A percentile compares a stretch with the other conserved stretches of the same genome.
Evolutionary conservation across 805 yeast genomes (phyloP).

Genomic region (Saccharomycopsis javanensis): DNA sequence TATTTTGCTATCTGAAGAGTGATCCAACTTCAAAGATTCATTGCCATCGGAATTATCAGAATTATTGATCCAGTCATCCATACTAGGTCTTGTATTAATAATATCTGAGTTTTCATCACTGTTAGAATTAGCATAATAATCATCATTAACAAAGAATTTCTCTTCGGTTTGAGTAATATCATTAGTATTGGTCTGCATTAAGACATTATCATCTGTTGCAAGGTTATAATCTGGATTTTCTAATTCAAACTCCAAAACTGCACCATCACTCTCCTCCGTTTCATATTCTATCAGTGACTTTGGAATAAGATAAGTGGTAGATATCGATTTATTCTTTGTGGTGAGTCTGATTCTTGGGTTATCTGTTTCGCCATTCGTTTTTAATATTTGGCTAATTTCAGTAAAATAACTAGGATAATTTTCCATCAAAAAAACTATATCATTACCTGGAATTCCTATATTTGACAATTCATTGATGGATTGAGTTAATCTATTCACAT

Average conservation of each 20-base stretch:
- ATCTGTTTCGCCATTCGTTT: not conserved
- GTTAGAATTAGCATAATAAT: not conserved
- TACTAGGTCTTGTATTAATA: not conserved
- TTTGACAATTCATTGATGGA: not conserved
- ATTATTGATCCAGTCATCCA: not conserved
- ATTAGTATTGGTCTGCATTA: not conserved
- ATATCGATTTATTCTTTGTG: not conserved
- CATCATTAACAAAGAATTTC: not conserved
- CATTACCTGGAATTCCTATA: not conserved
- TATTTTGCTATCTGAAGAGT: not conserved
- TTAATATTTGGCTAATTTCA: not conserved
- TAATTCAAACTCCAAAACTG: not conserved
- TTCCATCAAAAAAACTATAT: not conserved
- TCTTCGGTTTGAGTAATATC: not conserved
- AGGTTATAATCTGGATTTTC: not conserved
- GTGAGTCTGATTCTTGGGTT: not conserved
- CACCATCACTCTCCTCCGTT: not conserved
- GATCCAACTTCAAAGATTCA: not conserved
- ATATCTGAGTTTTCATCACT: not conserved
- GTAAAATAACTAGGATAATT: not conserved
- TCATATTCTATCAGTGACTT: not conserved
- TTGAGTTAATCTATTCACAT: not conserved
- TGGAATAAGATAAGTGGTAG: not conserved
- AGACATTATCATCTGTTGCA: not conserved
- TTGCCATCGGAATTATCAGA: not conserved